A percentile compares a stretch with the other conserved stretches of the same genome.
These are phyloP conservation scores for Hyaloscypha variabilis DNA, from an alignment of 495 filamentous ascomycete genomes.

Conservation along the genomic window DNA sequence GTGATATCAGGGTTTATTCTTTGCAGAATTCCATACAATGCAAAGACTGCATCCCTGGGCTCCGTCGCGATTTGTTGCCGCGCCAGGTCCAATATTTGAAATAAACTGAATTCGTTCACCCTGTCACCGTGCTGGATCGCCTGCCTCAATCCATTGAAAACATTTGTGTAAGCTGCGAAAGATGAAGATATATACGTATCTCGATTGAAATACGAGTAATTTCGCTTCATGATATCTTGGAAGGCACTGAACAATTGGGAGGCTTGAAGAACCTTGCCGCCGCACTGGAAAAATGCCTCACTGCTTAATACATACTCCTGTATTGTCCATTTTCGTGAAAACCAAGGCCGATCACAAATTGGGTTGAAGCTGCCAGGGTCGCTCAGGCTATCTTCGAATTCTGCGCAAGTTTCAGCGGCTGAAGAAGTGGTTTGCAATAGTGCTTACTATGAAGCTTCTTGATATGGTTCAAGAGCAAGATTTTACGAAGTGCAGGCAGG, in stretches of 20 bases:
- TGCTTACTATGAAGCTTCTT: no score
- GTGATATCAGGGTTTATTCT: not conserved
- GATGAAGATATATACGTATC: no score
- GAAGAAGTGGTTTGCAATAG: no score
- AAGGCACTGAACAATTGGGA: not conserved
- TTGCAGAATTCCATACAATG: not conserved
- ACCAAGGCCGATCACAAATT: not conserved
- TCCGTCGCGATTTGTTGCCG: not conserved
- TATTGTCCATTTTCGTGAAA: not conserved
- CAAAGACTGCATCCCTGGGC: not conserved
- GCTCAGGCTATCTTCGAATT: no score
- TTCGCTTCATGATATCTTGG: not conserved
- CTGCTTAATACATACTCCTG: not conserved
- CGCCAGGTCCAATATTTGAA: not conserved
- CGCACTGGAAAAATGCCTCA: not conserved
- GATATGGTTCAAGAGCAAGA: no score
- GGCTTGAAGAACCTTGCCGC: not conserved
- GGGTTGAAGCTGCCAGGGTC: no score
- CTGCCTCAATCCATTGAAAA: not conserved
- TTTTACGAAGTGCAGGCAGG: no score
- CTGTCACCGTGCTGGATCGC: not conserved
- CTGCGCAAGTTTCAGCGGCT: no score
- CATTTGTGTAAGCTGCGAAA: not conserved
- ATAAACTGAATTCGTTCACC: not conserved
- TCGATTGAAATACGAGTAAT: no score